Conservation (phyloP, 306 rosid genomes). For the Elaeagnus macrophylla region DNA sequence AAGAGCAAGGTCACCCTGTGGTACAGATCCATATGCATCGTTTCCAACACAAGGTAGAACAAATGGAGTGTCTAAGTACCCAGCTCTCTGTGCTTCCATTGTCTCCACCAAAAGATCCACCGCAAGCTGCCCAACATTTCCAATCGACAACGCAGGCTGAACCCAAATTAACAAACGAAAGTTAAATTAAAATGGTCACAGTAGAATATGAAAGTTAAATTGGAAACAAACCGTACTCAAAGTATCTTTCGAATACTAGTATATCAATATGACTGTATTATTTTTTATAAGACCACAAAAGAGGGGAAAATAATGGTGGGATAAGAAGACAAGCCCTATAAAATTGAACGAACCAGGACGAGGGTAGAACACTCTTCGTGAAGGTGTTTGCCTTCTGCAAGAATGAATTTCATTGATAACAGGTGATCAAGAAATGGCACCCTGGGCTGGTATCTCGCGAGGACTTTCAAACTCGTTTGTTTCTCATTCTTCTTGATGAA, state of each 20-base stretch:
- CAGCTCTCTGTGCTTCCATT: constrained; percentile 57
- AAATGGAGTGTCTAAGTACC: constrained; percentile 64
- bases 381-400: constrained; percentile 45
- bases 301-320: background rate
- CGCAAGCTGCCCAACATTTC: constrained; percentile 85
- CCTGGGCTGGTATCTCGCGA: background rate
- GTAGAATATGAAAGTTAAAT: no score
- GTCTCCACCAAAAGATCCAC: constrained; percentile 71
- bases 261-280: no score
- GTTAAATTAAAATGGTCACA: background rate
- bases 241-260: no score
- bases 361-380: constrained; percentile 54
- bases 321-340: background rate
- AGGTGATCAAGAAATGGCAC: background rate
- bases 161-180: constrained; percentile 6
- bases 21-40: constrained; percentile 73
- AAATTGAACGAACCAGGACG: constrained; percentile 48
- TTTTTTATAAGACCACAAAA: background rate
- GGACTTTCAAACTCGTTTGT: no score
- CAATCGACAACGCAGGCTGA: constrained; percentile 84
- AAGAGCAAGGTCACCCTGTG: constrained; percentile 76
- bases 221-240: no score
- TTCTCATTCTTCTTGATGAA: no score
- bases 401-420: constrained; percentile 46
- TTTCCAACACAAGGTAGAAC: constrained; percentile 91